Base-by-base conservation (phyloP, 208 protist genomes). In the Wallacemonas sp. region DNA sequence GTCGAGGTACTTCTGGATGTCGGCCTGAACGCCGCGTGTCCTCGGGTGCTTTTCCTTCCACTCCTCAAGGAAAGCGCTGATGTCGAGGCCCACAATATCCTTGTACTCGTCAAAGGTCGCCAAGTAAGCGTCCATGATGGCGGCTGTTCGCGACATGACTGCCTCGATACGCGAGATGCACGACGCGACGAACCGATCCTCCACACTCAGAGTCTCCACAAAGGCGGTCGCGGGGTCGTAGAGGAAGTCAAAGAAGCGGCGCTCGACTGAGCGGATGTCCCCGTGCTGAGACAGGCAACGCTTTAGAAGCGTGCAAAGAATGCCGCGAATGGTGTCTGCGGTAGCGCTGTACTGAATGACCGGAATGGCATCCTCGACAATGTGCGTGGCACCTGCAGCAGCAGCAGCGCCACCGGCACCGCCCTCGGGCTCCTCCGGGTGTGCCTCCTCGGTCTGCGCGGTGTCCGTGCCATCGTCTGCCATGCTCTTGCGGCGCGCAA, bases 251-350 rank as follows among this genome's bases (percentile, higher is more conserved):
- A 97, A 94, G 47, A 97, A 62, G 22, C 73, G 70, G 5, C 86
- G 86, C 71, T 98, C 96, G 0, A 98, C 71, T 21, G 94, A 88
- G 42, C 90, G 94, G 27, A 98, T 79, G 54, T 92, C 93, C 30
- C 72, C 72, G 66, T 95, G 82, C 27, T 80, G 39, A 12, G 54
- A 68, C 33, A 98, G 67, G 44, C 77, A 94, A 9, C 93, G 86
- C 46, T 85, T 84, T 27, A 97, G 70, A 15, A 97, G 66, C n/a
- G 80, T 70, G 54, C 75, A 47, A 19, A 97, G 58, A 34, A 78
- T 72, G 22, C 62, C 78, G 9, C 71, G 76, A 45, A 98, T 90
- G 56, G 88, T 77, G 14, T 75, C 65, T 0, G 78, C 51, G 31
- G 64, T 73, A 38, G 75, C 80, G 65, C 58, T 89, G 77, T 93